Evolutionary conservation across 345 rosid genomes (phyloP).

Genomic region (Arabidopsis suecica): DNA sequence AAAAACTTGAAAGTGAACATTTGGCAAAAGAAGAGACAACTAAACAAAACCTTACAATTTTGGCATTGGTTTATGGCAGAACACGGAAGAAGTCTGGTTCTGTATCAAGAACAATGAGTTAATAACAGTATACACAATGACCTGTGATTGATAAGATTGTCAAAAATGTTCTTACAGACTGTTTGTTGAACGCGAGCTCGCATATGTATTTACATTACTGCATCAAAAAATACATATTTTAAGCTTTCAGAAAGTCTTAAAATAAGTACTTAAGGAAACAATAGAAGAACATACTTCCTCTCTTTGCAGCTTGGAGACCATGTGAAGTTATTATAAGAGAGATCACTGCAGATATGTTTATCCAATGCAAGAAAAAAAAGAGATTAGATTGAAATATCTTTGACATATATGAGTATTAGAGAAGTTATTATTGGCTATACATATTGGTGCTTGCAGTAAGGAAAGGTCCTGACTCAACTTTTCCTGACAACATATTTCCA

Average conservation of each 20-base stretch:
- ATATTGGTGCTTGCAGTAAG: slow-evolving; percentile 47
- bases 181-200: slow-evolving; percentile 35
- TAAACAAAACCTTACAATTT: slow-evolving; percentile 24
- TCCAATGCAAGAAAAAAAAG: background rate
- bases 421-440: slow-evolving; percentile 28
- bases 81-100: slow-evolving; percentile 44
- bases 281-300: slow-evolving; percentile 33
- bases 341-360: slow-evolving; percentile 37
- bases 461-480: slow-evolving; percentile 44
- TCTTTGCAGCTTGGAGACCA: slow-evolving; percentile 46
- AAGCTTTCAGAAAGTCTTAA: background rate
- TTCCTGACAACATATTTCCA: slow-evolving; percentile 45
- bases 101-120: slow-evolving; percentile 31
- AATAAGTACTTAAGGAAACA: background rate
- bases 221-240: slow-evolving; percentile 1
- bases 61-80: slow-evolving; percentile 28
- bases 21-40: background rate
- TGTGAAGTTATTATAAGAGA: slow-evolving; percentile 47
- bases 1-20: slow-evolving; percentile 1
- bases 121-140: background rate
- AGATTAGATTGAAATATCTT: slow-evolving; percentile 12
- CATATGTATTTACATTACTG: slow-evolving; percentile 45
- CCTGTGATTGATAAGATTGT: background rate
- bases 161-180: slow-evolving; percentile 37
- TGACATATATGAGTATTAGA: background rate